phyloP scores from a whole-genome alignment of 495 filamentous ascomycete genomes.

The Xeromyces bisporus region DNA sequence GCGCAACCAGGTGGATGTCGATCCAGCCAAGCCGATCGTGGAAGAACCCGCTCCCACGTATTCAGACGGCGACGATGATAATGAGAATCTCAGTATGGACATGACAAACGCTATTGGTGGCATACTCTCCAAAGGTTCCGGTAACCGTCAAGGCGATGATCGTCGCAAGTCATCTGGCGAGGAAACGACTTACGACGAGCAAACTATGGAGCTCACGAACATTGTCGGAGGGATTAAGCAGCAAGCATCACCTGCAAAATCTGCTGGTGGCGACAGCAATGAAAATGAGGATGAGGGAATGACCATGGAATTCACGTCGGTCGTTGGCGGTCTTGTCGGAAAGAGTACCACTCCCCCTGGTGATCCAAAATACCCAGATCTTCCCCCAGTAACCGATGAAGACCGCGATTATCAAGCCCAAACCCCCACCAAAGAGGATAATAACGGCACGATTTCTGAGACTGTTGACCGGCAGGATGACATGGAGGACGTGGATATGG shows the following conservation, averaged over 20 bases:
- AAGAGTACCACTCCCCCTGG: slow-evolving; percentile 9
- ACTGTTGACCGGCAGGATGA: slow-evolving; percentile 21
- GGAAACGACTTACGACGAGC: slow-evolving; percentile 34
- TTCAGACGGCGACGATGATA: slow-evolving; percentile 22
- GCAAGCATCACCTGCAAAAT: slow-evolving; percentile 18
- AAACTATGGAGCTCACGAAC: slow-evolving; percentile 66
- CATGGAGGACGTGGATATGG: slow-evolving; percentile 40
- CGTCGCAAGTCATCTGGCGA: slow-evolving; percentile 23
- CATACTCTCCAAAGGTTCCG: slow-evolving; percentile 41
- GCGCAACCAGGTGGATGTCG: slow-evolving; percentile 44
- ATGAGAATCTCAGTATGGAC: slow-evolving; percentile 70
- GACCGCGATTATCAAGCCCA: slow-evolving; percentile 12
- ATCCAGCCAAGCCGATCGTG: slow-evolving; percentile 27
- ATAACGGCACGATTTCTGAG: slow-evolving; percentile 10
- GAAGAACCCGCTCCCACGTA: slow-evolving; percentile 7
- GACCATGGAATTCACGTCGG: slow-evolving; percentile 70
- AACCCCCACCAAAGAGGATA: slow-evolving; percentile 10
- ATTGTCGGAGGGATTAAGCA: slow-evolving; percentile 48
- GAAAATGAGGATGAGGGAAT: slow-evolving; percentile 50
- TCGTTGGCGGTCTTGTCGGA: slow-evolving; percentile 46
- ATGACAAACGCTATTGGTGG: slow-evolving; percentile 69
- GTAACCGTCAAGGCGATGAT: slow-evolving; percentile 15
- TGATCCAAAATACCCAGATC: neutral
- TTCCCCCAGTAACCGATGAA: slow-evolving; percentile 3
- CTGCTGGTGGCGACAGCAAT: slow-evolving; percentile 18